Base-by-base conservation (phyloP, 2,329 filamentous ascomycete species). In the Xylaria sp. region DNA sequence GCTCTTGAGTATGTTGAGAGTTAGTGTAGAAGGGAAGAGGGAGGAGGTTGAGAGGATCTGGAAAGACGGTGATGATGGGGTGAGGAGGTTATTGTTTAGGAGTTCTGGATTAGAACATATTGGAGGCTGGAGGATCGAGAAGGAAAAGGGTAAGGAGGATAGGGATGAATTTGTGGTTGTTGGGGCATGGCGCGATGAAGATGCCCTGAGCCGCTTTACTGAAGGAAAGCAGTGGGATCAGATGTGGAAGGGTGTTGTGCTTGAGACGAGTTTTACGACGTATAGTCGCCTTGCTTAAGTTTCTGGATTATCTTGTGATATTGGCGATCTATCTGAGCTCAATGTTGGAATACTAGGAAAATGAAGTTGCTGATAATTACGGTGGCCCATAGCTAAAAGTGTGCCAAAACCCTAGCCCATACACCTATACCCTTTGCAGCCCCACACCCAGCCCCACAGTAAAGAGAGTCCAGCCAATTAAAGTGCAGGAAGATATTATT, bases 111-210 rank as follows among this genome's bases (percentile, higher is more conserved):
- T 69, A 25, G 65, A 65, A 25, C 70, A 73, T 28, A 41, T 50
- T 6, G 70, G 54, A 0, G 73, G 74, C 0, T 76, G 74, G 74
- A 67, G 61, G 50, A 64, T 74, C 51, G 74, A 76, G 67, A 73
- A 69, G 52, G 69, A 73, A 20, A 50, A 60, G 37, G 73, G 66
- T 1, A 44, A 69, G 31, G 69, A 67, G 59, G 66, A 64, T 18
- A 65, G 46, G 44, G 67, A 69, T 50, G 63, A 72, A 56, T 75
- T 70, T 64, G 67, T 72, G 8, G 39, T 73, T 18, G 67, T 73
- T 39, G 72, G 73, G 1, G 70, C 67, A 10, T 70, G 69, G 71
- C 44, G 63, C 25, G 65, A 62, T 57, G 46, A 58, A 8, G 65
- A 65, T 58, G 60, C 63, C 15, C 6, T 70, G 51, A 31, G 2